Evolutionary conservation across 306 rosid genomes (phyloP).

Genomic region (Calophaca sinica): DNA sequence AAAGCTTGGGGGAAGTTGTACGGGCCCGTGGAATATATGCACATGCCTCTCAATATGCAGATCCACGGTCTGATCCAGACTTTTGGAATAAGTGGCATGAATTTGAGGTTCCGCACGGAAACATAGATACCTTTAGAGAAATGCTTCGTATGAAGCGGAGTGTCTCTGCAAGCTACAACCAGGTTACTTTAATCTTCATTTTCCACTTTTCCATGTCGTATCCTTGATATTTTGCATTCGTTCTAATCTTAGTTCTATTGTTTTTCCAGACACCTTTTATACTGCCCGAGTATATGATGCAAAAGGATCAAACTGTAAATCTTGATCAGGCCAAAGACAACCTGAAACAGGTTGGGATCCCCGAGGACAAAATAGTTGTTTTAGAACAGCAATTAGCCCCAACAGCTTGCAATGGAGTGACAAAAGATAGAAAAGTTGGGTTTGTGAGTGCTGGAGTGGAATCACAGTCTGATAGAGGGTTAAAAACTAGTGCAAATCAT

Average conservation of each 20-base stretch:
- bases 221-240: background rate
- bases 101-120: conserved; percentile 85
- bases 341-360: conserved; percentile 79
- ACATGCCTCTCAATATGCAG: conserved; percentile 81
- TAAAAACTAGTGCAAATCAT: conserved; percentile 48
- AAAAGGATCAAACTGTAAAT: conserved; percentile 78
- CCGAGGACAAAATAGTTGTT: conserved; percentile 95
- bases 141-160: conserved; percentile 92
- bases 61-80: conserved; percentile 78
- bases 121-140: conserved; percentile 88
- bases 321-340: conserved; percentile 86
- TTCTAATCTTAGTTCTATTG: too few species aligned
- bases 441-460: conserved; percentile 88
- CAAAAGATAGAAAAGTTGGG: conserved; percentile 66
- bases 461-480: conserved; percentile 59
- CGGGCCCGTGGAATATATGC: conserved; percentile 73
- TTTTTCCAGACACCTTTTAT: conserved; percentile 72
- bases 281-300: conserved; percentile 79
- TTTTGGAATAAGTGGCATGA: conserved; percentile 91
- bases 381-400: conserved; percentile 84
- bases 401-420: conserved; percentile 34
- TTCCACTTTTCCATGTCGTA: background rate
- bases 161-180: conserved; percentile 89
- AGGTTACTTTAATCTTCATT: conserved; percentile 52
- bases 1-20: conserved; percentile 89